Conservation (phyloP, 148 eudicot genomes). For the Pharnaceum exiguum region DNA sequence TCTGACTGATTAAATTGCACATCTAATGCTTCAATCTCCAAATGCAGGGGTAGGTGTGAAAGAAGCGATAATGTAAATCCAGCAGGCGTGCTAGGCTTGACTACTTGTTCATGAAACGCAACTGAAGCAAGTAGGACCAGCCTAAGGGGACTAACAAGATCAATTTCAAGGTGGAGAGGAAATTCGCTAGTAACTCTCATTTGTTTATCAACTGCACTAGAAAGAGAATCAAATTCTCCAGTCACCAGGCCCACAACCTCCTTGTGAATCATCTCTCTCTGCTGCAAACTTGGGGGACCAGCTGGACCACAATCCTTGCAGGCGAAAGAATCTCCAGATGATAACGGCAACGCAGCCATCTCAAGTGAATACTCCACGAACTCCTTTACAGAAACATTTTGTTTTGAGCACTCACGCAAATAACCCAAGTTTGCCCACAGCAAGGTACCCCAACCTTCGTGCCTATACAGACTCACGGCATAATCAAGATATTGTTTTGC, state of each 20-base stretch:
- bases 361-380: constrained; percentile 89
- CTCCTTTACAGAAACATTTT: constrained; percentile 59
- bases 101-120: constrained; percentile 89
- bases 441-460: constrained; percentile 81
- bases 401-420: constrained; percentile 83
- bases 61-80: constrained; percentile 65
- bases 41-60: constrained; percentile 67
- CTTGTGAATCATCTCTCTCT: constrained; percentile 66
- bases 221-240: constrained; percentile 39
- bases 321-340: constrained; percentile 33
- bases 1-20: constrained; percentile 88
- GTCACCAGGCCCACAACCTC: constrained; percentile 62
- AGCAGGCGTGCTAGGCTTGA: constrained; percentile 72
- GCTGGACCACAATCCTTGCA: constrained; percentile 78
- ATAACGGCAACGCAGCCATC: constrained; percentile 89
- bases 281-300: constrained; percentile 68
- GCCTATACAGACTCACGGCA: constrained; percentile 68
- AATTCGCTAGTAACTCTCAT: constrained; percentile 40
- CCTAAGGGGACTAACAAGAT: constrained; percentile 93
- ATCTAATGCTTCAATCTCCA: constrained; percentile 83
- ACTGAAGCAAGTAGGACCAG: constrained; percentile 81
- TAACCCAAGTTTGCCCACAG: constrained; percentile 94
- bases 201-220: constrained; percentile 23
- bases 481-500: constrained; percentile 61
- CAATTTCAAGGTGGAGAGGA: constrained; percentile 88